Base-by-base conservation (phyloP, 2,329 filamentous ascomycete genomes). In the Byssothecium circinans region DNA sequence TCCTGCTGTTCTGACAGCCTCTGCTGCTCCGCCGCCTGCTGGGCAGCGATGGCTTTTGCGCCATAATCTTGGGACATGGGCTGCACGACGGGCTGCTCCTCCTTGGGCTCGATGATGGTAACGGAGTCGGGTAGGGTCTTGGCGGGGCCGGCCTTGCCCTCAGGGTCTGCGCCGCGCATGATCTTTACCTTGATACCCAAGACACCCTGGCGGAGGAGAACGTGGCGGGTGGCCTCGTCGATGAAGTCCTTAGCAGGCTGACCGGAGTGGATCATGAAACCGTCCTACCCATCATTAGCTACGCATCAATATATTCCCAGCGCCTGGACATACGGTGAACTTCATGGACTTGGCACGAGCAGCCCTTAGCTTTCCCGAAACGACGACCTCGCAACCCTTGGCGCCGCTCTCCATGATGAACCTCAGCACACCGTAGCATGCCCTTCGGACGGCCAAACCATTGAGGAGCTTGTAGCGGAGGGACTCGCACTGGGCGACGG, bases 161-260 rank as follows among this genome's bases (percentile, higher is more conserved):
- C 91, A 76, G 94, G 94, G 83, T 99, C 94, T 69, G 90, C 94
- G 75, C 94, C 94, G 77, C 95, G 91, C 94, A 99, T 99, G 82
- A 99, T 99, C 91, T 99, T 99, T 80, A 99, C 94, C 87, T 99
- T 99, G 83, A 99, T 99, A 82, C 94, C 94, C 64, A 99, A 84
- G 64, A 99, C 94, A 89, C 94, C 94, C 84, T 99, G 94, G 81
- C 95, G 89, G 78, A 99, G 91, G 65, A 99, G 91, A 71, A 99
- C 94, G 89, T 99, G 94, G 71, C 94, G 94, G 73, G 94, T 97
- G 69, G 95, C 95, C 72, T 81, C 84, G 84, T 99, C 94, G 78
- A 99, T 99, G 83, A 99, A 99, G 82, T 99, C 94, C 81, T 95
- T 92, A 74, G 92, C 94, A 74, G 94, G 94, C 79, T 99, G 94